Conservation (phyloP, 169 alveolate species). For the Eimeria acervulina region DNA sequence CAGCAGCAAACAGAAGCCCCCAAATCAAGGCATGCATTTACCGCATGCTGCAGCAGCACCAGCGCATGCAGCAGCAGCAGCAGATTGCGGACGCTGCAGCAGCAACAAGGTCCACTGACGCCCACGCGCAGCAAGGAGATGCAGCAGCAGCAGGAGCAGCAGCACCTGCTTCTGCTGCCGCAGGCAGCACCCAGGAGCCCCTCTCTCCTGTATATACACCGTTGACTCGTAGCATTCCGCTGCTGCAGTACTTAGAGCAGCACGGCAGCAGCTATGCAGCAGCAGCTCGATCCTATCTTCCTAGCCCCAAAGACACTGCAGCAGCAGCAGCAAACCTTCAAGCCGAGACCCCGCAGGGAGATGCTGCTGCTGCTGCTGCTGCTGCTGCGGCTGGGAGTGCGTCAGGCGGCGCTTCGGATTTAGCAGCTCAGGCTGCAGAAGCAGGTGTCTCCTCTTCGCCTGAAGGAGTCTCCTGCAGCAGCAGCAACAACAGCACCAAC, state of each 20-base stretch:
- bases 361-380: conserved; percentile 53
- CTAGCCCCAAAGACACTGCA: background rate
- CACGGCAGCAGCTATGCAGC: conserved; percentile 48
- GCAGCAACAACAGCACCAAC: conserved; percentile 19
- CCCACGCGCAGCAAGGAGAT: background rate
- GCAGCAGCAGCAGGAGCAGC: conserved; percentile 1
- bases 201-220: background rate
- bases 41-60: conserved; percentile 72
- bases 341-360: background rate
- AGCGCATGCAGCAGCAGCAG: conserved; percentile 48
- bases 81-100: conserved; percentile 10
- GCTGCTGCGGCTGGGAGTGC: background rate
- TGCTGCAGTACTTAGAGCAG: conserved; percentile 24
- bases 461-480: background rate
- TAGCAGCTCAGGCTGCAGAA: background rate
- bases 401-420: background rate
- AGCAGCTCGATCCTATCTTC: background rate
- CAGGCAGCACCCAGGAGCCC: background rate
- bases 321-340: background rate
- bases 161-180: no score
- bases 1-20: conserved; percentile 28
- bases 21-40: conserved; percentile 1
- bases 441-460: background rate
- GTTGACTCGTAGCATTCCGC: background rate
- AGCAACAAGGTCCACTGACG: background rate